A percentile compares a stretch with the other conserved stretches of the same genome.
phyloP scores from a whole-genome alignment of 1,139 yeast species.

The Keqinozyma sinolaborantium region DNA sequence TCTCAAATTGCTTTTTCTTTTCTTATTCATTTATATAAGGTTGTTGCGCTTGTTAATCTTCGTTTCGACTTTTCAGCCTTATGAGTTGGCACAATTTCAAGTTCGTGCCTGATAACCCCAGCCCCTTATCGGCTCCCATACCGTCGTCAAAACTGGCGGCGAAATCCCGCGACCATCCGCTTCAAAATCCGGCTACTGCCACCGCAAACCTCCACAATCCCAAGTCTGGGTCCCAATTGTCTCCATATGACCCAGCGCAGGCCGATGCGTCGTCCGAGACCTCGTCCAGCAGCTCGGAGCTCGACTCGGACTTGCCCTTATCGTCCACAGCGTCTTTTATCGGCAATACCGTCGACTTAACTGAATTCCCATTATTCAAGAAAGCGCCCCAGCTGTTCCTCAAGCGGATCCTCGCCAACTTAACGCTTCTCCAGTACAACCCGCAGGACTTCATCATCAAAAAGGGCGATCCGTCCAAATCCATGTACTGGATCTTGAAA shows the following conservation, averaged over 20 bases:
- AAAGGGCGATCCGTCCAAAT: slow-evolving; percentile 69
- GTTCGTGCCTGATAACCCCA: not conserved
- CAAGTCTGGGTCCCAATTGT: too few species aligned
- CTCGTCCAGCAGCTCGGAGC: not conserved
- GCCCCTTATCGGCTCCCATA: not conserved
- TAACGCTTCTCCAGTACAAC: slow-evolving; percentile 56
- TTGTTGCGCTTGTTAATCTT: not conserved
- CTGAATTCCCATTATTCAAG: slow-evolving; percentile 59
- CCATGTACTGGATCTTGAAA: slow-evolving; percentile 77
- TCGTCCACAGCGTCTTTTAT: slow-evolving; percentile 38
- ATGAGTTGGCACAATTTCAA: not conserved
- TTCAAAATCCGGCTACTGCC: too few species aligned
- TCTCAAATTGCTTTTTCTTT: not conserved
- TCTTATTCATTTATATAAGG: not conserved
- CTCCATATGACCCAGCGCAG: too few species aligned
- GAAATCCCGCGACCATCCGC: too few species aligned
- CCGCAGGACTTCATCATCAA: slow-evolving; percentile 68
- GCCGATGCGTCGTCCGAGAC: too few species aligned
- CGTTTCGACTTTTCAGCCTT: not conserved
- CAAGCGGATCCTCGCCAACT: slow-evolving; percentile 53
- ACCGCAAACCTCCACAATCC: too few species aligned
- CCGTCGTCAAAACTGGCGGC: not conserved
- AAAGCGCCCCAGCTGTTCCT: slow-evolving; percentile 66
- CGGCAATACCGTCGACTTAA: slow-evolving; percentile 28
- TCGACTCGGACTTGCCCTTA: not conserved